Evolutionary conservation across 2,329 filamentous ascomycete genomes (phyloP), one percentile per base, ranked within the genome.

Genomic region (Aspergillus fumigatus): DNA sequence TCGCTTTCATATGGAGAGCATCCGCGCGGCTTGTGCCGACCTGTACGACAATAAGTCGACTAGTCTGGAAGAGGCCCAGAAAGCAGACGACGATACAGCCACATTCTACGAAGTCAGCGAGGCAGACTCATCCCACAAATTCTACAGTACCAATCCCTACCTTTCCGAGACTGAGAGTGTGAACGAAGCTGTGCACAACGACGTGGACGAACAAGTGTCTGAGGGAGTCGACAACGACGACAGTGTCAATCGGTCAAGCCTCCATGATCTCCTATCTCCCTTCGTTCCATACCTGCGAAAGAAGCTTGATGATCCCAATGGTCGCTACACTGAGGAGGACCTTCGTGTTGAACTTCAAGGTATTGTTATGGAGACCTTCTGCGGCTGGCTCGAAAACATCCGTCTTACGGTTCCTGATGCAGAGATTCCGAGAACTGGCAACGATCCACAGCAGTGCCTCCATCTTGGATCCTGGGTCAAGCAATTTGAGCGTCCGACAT

Each of bases 381-480:
- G 63, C 29, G 60, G 57, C 41, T 72, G 65, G 62, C 51, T 68
- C 1, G 67, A 68, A 54, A 49, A 41, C 32, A 11, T 62, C 7
- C 66, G 65, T 54, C 50, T 56, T 11, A 59, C 60, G 1, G 47
- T 66, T 35, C 60, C 66, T 1, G 51, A 56, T 19, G 59, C 64
- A 3, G 27, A 51, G 23, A 54, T 59, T 5, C n/a, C 26, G 17
- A 29, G 41, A 8, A 53, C 49, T 11, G 51, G 17, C 1, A 50
- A 53, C 7, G 43, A 51, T 19, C 23, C 51, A 2, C 40, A 52
- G 10, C 11, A 47, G 17, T 70, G 71, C 52, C 56, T 43, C 7
- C 70, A 73, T 47, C 52, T 66, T 2, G 69, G 69, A 2, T 51
- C 51, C 32, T 73, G 71, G 71, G 19, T 53, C 7, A 70, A 70